phyloP scores from a whole-genome alignment of 305 asterid genomes.

The Euphrasia arctica region DNA sequence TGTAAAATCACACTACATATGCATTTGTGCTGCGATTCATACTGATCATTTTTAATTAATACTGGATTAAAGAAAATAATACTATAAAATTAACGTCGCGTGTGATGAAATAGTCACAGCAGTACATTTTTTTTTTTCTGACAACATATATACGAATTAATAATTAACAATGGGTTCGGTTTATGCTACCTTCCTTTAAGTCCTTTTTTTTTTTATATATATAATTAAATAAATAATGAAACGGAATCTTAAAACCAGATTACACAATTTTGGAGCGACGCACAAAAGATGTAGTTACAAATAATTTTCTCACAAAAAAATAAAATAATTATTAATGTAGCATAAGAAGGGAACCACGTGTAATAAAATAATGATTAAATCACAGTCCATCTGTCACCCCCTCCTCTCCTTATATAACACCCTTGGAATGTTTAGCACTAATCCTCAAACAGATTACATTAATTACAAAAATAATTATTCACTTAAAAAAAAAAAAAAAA shows the following conservation, averaged over 20 bases:
- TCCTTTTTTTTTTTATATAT: slow-evolving; percentile 28
- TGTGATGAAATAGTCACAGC: background rate
- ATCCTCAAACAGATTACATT: too few relatives aligned
- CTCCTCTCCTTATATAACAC: too few relatives aligned
- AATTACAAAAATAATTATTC: too few relatives aligned
- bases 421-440: too few relatives aligned
- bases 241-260: slow-evolving; percentile 53
- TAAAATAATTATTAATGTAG: slow-evolving; percentile 21
- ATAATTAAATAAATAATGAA: slow-evolving; percentile 32
- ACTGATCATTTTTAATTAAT: too few relatives aligned
- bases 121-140: too few relatives aligned
- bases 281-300: slow-evolving; percentile 23
- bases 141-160: slow-evolving; percentile 13
- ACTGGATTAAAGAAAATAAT: too few relatives aligned
- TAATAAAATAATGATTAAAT: too few relatives aligned
- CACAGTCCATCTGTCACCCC: too few relatives aligned
- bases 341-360: too few relatives aligned
- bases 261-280: slow-evolving; percentile 36
- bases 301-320: slow-evolving; percentile 24
- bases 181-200: slow-evolving; percentile 41
- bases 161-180: slow-evolving; percentile 42
- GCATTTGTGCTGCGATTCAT: too few relatives aligned
- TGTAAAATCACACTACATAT: too few relatives aligned
- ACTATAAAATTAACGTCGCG: background rate
- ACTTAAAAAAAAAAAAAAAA: background rate